These are phyloP conservation scores for Mariannaea sp. DNA, from an alignment of 2,329 filamentous ascomycete genomes.

Conservation along the genomic window DNA sequence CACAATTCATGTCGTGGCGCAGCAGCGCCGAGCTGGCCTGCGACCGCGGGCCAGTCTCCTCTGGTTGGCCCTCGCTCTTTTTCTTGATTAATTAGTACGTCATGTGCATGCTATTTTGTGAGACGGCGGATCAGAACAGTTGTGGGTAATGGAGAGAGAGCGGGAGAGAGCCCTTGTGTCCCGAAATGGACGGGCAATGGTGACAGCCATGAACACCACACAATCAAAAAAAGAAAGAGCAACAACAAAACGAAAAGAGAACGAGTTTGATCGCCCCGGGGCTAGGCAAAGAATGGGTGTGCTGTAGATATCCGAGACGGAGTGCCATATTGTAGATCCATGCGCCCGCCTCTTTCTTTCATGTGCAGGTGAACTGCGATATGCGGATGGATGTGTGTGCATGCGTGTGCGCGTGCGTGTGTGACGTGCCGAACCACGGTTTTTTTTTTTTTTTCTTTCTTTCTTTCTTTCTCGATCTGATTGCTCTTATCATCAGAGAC, in stretches of 20 bases:
- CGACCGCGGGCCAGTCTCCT: constrained; percentile 1
- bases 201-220: too few relatives aligned
- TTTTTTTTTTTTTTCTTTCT: too few relatives aligned
- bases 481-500: not conserved
- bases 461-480: not conserved
- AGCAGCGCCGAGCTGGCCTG: constrained; percentile 7
- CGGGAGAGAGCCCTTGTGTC: too few relatives aligned
- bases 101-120: constrained; percentile 2
- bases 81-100: not conserved
- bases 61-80: not conserved
- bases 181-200: too few relatives aligned
- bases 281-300: too few relatives aligned
- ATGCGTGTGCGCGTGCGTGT: not conserved
- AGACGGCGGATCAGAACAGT: not conserved
- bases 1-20: not conserved
- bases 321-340: not conserved
- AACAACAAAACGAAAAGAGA: not conserved
- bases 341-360: not conserved
- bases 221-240: not conserved
- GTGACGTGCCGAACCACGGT: not conserved
- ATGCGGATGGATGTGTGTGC: not conserved
- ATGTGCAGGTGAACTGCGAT: not conserved
- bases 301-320: too few relatives aligned
- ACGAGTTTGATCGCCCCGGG: too few relatives aligned
- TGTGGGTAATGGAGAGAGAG: not conserved